A percentile compares a stretch with the other conserved stretches of the same genome.
Evolutionary conservation across 129 eudicot genomes (phyloP).

Genomic region (Rutidosis leptorrhynchoides): DNA sequence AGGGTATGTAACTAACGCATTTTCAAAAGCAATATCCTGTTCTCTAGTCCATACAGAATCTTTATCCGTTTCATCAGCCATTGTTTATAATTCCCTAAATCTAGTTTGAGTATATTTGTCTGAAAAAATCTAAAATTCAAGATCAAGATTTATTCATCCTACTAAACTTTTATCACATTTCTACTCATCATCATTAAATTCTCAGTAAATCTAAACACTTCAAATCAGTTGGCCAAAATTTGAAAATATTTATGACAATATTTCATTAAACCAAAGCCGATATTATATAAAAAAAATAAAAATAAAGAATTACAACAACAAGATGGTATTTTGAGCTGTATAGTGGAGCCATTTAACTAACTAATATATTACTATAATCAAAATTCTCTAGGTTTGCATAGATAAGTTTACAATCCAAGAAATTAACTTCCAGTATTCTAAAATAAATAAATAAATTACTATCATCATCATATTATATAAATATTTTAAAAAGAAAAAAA

Average conservation of each 20-base stretch:
- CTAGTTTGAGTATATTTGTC: conserved; percentile 4
- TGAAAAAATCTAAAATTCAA: conserved; percentile 5
- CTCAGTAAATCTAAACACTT: neutral
- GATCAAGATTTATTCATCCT: conserved; percentile 17
- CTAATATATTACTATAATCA: neutral
- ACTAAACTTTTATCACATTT: conserved; percentile 13
- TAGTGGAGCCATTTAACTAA: neutral
- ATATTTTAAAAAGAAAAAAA: too few relatives aligned
- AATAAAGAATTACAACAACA: neutral
- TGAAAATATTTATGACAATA: neutral
- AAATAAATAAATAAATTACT: neutral
- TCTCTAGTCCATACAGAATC: conserved; percentile 70
- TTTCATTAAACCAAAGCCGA: neutral
- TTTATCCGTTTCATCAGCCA: conserved; percentile 44
- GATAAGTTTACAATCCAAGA: neutral
- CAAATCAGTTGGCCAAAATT: conserved; percentile 21
- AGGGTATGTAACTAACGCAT: conserved; percentile 59
- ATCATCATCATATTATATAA: neutral
- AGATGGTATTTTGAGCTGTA: conserved; percentile 16
- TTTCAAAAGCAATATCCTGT: conserved; percentile 78
- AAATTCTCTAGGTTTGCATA: neutral
- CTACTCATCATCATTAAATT: conserved; percentile 9
- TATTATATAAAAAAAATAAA: neutral
- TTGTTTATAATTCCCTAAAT: conserved; percentile 28
- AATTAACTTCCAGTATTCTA: neutral